A percentile compares a stretch with the other conserved stretches of the same genome.
Conservation (phyloP, 305 asterid genomes). For the Fraxinus platypoda region DNA sequence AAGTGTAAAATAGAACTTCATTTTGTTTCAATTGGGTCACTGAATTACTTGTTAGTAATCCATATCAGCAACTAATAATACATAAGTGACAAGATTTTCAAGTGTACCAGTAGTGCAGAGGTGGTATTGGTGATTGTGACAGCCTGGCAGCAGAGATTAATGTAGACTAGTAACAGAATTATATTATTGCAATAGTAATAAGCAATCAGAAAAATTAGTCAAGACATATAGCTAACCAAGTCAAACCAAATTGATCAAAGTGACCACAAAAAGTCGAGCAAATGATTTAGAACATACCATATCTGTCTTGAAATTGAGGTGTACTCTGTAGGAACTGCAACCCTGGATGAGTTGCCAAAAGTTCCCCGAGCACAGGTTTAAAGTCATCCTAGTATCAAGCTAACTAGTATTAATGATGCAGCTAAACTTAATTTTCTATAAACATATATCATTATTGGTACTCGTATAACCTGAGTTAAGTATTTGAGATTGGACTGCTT, state of each 20-base stretch:
- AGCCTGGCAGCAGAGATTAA: background rate
- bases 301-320: constrained; percentile 94
- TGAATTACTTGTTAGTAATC: background rate
- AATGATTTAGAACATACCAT: constrained; percentile 51
- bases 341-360: constrained; percentile 92
- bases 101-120: background rate
- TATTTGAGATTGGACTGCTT: constrained; percentile 73
- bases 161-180: background rate
- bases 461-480: constrained; percentile 58
- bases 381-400: constrained; percentile 68
- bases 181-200: background rate
- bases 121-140: background rate
- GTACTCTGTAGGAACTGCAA: constrained; percentile 87
- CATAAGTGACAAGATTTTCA: background rate
- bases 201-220: background rate
- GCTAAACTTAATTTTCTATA: background rate
- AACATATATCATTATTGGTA: background rate
- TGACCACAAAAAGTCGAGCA: background rate
- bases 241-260: background rate
- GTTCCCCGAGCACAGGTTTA: constrained; percentile 83
- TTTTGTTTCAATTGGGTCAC: background rate
- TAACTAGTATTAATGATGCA: constrained; percentile 9
- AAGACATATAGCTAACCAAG: background rate
- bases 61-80: background rate
- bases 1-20: background rate